phyloP scores from a whole-genome alignment of 1,284 basidiomycete species.

The Microbotryum violaceum region DNA sequence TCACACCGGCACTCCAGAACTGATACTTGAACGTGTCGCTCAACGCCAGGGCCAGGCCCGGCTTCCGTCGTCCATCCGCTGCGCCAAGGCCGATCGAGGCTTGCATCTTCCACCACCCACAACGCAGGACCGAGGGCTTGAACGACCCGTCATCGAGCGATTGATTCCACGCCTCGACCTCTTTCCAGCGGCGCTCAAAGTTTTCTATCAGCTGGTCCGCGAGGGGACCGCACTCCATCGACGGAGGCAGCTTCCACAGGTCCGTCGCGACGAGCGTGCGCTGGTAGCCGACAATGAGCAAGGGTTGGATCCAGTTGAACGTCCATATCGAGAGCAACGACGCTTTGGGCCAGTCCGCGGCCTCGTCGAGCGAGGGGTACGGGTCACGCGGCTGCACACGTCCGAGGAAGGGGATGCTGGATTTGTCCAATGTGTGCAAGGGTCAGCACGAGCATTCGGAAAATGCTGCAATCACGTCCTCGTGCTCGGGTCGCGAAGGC shows the following conservation, averaged over 20 bases:
- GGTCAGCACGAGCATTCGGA: no score
- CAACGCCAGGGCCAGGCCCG: slow-evolving; percentile 20
- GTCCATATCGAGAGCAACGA: slow-evolving; percentile 50
- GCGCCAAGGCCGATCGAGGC: slow-evolving; percentile 13
- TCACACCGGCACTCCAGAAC: slow-evolving; percentile 70
- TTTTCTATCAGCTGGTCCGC: slow-evolving; percentile 42
- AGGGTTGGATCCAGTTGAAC: slow-evolving; percentile 57
- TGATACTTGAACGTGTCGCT: slow-evolving; percentile 66
- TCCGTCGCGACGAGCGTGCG: slow-evolving; percentile 38
- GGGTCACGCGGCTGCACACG: slow-evolving; percentile 17
- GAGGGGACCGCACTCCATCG: slow-evolving; percentile 49
- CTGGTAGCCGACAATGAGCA: slow-evolving; percentile 55
- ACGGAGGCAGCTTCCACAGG: slow-evolving; percentile 47
- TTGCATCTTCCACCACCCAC: slow-evolving; percentile 24
- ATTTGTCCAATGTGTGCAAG: neutral
- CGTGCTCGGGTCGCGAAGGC: no score
- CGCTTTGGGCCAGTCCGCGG: slow-evolving; percentile 49
- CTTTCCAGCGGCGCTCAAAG: slow-evolving; percentile 34
- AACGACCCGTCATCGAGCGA: slow-evolving; percentile 34
- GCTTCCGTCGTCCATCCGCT: slow-evolving; percentile 20
- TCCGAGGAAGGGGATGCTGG: slow-evolving; percentile 8
- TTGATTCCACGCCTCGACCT: slow-evolving; percentile 40
- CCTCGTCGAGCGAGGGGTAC: slow-evolving; percentile 50
- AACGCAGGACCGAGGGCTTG: slow-evolving; percentile 20
- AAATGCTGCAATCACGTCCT: no score